Evolutionary conservation across 768 basidiomycete species (phyloP).

Genomic region (Suillus clintonianus): DNA sequence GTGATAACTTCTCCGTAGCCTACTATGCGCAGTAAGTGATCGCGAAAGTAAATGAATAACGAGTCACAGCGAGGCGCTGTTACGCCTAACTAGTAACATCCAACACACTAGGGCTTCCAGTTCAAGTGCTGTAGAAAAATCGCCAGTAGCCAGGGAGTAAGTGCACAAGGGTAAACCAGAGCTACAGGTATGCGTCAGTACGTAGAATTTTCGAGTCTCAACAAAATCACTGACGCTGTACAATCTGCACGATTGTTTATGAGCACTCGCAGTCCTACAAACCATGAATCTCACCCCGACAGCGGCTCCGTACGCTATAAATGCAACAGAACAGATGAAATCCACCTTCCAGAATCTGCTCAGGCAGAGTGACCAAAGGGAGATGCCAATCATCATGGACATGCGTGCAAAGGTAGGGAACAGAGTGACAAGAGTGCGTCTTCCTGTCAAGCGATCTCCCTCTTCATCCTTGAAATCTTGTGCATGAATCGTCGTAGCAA

Average conservation of each 20-base stretch:
- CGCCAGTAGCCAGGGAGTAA: slow-evolving; percentile 11
- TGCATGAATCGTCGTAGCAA: slow-evolving; percentile 25
- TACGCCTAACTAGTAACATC: too few relatives aligned
- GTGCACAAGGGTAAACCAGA: slow-evolving; percentile 6
- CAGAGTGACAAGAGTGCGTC: slow-evolving; percentile 39
- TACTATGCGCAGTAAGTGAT: too few relatives aligned
- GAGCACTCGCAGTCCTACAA: neutral
- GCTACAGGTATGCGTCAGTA: neutral
- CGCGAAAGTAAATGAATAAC: too few relatives aligned
- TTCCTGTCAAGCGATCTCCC: slow-evolving; percentile 33
- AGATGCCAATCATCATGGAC: slow-evolving; percentile 6
- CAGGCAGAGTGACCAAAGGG: slow-evolving; percentile 9
- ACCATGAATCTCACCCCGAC: slow-evolving; percentile 2
- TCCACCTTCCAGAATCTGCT: slow-evolving; percentile 5
- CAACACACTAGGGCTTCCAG: neutral
- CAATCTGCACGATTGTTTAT: slow-evolving; percentile 3
- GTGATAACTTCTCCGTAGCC: too few relatives aligned
- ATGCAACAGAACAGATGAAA: neutral
- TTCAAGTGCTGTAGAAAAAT: slow-evolving; percentile 4
- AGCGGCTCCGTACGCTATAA: neutral
- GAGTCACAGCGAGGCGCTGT: too few relatives aligned
- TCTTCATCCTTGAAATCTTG: slow-evolving; percentile 33
- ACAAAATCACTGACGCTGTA: slow-evolving; percentile 3
- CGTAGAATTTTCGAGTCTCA: neutral
- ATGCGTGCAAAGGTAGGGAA: slow-evolving; percentile 24